Conservation (phyloP, 2,329 filamentous ascomycete genomes). For the Ceratocystis eucalypticola region DNA sequence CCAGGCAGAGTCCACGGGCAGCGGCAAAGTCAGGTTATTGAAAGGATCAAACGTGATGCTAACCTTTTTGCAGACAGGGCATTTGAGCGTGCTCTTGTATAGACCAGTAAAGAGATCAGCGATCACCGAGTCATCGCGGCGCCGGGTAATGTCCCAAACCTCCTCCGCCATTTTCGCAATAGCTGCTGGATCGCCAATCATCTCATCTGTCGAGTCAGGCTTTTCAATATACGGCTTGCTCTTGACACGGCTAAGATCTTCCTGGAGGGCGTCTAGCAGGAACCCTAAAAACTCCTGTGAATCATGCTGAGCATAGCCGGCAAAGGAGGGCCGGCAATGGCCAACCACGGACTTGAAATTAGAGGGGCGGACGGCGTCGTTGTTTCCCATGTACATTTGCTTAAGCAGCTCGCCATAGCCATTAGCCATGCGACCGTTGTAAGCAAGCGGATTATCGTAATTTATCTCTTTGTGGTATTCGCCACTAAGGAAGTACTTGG, state of each 20-base stretch:
- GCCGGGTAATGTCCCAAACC: constrained; percentile 84
- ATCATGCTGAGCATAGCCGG: constrained; percentile 91
- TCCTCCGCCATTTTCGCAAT: constrained; percentile 75
- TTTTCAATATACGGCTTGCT: constrained; percentile 98
- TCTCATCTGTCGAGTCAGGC: constrained; percentile 92
- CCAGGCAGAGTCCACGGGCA: constrained; percentile 80
- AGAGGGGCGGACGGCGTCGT: constrained; percentile 59
- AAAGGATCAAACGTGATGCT: constrained; percentile 98
- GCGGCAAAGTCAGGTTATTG: constrained; percentile 80
- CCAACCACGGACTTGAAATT: constrained; percentile 40
- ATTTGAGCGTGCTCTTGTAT: constrained; percentile 95
- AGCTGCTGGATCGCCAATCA: constrained; percentile 67
- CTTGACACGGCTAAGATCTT: constrained; percentile 83
- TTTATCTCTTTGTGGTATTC: constrained; percentile 74
- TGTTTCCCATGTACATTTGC: constrained; percentile 60
- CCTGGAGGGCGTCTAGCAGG: constrained; percentile 82
- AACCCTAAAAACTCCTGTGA: constrained; percentile 96
- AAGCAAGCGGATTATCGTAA: constrained; percentile 67
- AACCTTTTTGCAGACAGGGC: constrained; percentile 80
- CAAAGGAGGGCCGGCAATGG: constrained; percentile 69
- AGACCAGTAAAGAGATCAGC: constrained; percentile 93
- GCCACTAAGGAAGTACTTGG: constrained; percentile 71
- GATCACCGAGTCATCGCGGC: constrained; percentile 86
- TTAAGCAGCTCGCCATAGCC: constrained; percentile 65
- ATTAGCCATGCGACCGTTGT: constrained; percentile 74